A percentile compares a stretch with the other conserved stretches of the same genome.
Evolutionary conservation across 2,329 filamentous ascomycete species (phyloP).

Genomic region (Acephala macrosclerotiorum): DNA sequence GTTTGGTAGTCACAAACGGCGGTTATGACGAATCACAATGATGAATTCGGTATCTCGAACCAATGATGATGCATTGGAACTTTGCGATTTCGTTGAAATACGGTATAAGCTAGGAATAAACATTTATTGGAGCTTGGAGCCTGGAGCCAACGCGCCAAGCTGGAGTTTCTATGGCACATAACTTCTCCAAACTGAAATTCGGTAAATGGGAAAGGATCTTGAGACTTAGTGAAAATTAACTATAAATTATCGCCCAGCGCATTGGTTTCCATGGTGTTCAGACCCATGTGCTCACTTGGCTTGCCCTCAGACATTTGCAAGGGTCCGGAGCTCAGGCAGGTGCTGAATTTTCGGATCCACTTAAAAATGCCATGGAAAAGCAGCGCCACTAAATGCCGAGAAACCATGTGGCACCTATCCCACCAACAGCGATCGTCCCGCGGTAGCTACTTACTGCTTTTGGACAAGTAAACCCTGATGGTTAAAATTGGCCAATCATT

Average conservation of each 20-base stretch:
- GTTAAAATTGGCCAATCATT: slow-evolving; percentile 1
- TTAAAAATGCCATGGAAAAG: background rate
- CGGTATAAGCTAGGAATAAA: background rate
- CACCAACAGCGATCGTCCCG: background rate
- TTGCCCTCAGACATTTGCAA: background rate
- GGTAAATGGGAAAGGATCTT: background rate
- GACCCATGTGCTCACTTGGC: background rate
- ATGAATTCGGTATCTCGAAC: background rate
- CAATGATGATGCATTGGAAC: background rate
- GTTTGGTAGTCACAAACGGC: background rate
- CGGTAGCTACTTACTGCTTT: background rate
- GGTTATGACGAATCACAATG: background rate
- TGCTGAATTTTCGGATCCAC: slow-evolving; percentile 1
- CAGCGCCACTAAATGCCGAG: slow-evolving; percentile 7
- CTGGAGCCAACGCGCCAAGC: background rate
- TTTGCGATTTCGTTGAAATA: background rate
- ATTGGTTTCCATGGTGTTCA: background rate
- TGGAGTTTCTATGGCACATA: background rate
- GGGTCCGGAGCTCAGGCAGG: background rate
- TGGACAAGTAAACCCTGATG: background rate
- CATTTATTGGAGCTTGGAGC: background rate
- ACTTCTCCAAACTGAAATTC: background rate
- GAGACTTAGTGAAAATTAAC: background rate
- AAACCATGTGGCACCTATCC: too few relatives aligned
- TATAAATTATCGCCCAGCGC: background rate